phyloP scores from a whole-genome alignment of 2,329 filamentous ascomycete genomes.

The Saccharata proteae region DNA sequence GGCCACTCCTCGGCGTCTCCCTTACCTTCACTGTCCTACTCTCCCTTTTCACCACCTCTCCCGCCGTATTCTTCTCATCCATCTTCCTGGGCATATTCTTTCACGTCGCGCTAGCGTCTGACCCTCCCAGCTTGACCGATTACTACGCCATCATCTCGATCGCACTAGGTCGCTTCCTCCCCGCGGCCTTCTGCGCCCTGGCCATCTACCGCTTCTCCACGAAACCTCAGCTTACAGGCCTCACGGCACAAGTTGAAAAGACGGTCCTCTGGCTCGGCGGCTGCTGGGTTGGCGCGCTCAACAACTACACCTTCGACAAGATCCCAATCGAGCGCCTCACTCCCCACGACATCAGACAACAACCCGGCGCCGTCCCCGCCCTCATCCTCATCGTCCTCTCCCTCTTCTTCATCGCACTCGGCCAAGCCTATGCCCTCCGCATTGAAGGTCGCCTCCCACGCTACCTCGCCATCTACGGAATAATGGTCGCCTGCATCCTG shows the following conservation, averaged over 20 bases:
- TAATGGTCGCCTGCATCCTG: slow-evolving; percentile 55
- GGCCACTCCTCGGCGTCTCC: slow-evolving; percentile 73
- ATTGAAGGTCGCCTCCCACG: slow-evolving; percentile 68
- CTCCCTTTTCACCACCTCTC: slow-evolving; percentile 69
- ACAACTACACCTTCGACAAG: slow-evolving; percentile 89
- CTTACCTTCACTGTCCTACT: slow-evolving; percentile 65
- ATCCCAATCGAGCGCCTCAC: slow-evolving; percentile 92
- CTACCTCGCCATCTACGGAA: slow-evolving; percentile 65
- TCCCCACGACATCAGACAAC: slow-evolving; percentile 72
- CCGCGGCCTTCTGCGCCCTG: slow-evolving; percentile 75
- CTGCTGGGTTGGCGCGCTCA: slow-evolving; percentile 81
- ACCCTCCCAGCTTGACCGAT: slow-evolving; percentile 59
- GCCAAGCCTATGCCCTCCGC: slow-evolving; percentile 77
- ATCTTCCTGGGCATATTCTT: slow-evolving; percentile 75
- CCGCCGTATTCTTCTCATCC: slow-evolving; percentile 73
- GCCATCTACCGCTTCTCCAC: slow-evolving; percentile 80
- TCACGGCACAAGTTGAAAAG: slow-evolving; percentile 81
- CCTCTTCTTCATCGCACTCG: slow-evolving; percentile 54
- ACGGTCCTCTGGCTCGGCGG: slow-evolving; percentile 79
- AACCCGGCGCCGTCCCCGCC: slow-evolving; percentile 79
- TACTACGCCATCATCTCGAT: slow-evolving; percentile 64
- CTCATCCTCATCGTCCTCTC: slow-evolving; percentile 64
- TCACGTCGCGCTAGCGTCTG: slow-evolving; percentile 80
- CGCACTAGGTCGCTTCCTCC: slow-evolving; percentile 69
- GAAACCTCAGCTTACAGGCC: slow-evolving; percentile 53